A percentile compares a stretch with the other conserved stretches of the same genome.
Conservation (phyloP, 805 yeast species). For the Ogataea nitratoaversa region DNA sequence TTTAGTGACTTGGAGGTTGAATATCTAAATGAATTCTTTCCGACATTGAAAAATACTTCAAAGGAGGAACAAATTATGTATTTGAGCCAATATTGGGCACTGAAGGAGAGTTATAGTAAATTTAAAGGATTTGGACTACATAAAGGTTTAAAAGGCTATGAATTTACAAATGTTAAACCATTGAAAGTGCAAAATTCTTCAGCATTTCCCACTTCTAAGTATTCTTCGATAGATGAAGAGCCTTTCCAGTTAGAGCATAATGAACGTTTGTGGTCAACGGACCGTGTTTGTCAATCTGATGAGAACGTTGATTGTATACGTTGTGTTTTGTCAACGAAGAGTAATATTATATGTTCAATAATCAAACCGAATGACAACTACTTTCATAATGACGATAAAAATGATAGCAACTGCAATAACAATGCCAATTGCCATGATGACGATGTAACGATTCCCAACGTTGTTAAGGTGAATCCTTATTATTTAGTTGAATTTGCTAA, state of each 20-base stretch:
- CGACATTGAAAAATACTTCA: not conserved
- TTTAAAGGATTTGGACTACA: constrained; percentile 57
- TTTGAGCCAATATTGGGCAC: constrained; percentile 68
- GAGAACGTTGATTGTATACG: not conserved
- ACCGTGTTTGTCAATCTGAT: not conserved
- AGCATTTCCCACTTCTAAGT: too few species aligned
- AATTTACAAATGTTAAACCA: constrained; percentile 13
- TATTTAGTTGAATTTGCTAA: constrained; percentile 3
- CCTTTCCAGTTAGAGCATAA: not conserved
- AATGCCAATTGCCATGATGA: not conserved
- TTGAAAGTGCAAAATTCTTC: not conserved
- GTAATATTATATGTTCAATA: constrained; percentile 1
- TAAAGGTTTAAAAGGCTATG: constrained; percentile 23
- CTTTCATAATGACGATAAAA: not conserved
- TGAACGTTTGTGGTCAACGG: not conserved
- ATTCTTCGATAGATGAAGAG: not conserved
- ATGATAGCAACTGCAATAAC: too few species aligned
- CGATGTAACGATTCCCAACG: not conserved
- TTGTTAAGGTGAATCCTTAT: constrained; percentile 3
- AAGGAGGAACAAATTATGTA: constrained; percentile 13
- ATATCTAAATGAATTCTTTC: constrained; percentile 23
- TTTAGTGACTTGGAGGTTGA: constrained; percentile 24
- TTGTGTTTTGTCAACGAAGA: not conserved
- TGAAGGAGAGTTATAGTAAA: constrained; percentile 75
- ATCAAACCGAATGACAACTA: not conserved